Evolutionary conservation across 148 eudicot genomes (phyloP).

Genomic region (Silene conica): DNA sequence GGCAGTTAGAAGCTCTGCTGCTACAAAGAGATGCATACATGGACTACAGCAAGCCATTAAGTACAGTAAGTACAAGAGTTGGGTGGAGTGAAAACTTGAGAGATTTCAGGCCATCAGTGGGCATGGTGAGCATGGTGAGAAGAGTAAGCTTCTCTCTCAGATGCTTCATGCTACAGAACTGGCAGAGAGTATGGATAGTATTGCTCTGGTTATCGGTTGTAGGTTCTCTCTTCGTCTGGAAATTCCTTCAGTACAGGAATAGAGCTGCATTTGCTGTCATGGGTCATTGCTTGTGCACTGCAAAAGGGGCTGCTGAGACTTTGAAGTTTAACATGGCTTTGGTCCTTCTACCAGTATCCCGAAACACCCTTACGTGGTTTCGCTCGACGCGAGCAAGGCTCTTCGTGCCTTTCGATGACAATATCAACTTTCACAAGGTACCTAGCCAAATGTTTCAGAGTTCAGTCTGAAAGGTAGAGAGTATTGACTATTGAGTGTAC

Average conservation of each 20-base stretch:
- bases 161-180: slow-evolving; percentile 57
- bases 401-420: slow-evolving; percentile 79
- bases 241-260: slow-evolving; percentile 62
- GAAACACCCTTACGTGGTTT: slow-evolving; percentile 76
- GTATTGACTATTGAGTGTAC: too few species aligned
- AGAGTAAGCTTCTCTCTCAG: slow-evolving; percentile 44
- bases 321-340: slow-evolving; percentile 94
- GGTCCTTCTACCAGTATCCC: slow-evolving; percentile 76
- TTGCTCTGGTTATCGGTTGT: slow-evolving; percentile 58
- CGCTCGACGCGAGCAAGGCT: slow-evolving; percentile 66
- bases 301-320: slow-evolving; percentile 98
- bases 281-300: slow-evolving; percentile 88
- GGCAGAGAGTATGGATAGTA: slow-evolving; percentile 81
- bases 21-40: slow-evolving; percentile 78
- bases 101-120: slow-evolving; percentile 25
- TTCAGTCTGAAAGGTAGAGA: too few species aligned
- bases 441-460: slow-evolving; percentile 23
- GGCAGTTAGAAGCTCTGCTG: slow-evolving; percentile 87
- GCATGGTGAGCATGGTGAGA: slow-evolving; percentile 27
- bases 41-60: slow-evolving; percentile 82
- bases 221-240: slow-evolving; percentile 78
- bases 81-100: slow-evolving; percentile 71
- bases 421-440: slow-evolving; percentile 93
- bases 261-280: slow-evolving; percentile 71
- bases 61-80: slow-evolving; percentile 41